Conservation (phyloP, 2,329 filamentous ascomycete genomes). For the Macroventuria anomochaeta region DNA sequence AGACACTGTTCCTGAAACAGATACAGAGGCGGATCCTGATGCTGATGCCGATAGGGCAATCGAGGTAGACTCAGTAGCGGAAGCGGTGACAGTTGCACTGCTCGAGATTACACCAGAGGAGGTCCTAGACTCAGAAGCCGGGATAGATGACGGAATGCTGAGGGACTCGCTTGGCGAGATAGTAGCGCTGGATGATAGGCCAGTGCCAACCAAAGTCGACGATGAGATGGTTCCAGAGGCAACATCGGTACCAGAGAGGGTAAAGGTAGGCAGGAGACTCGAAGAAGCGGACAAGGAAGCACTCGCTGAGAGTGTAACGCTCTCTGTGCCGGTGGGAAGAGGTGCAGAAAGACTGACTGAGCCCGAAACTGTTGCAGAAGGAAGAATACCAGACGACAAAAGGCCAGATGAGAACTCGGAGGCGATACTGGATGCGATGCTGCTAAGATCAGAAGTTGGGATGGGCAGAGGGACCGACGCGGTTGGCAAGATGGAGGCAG, state of each 20-base stretch:
- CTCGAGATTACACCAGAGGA: constrained; percentile 10
- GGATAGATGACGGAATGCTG: constrained; percentile 29
- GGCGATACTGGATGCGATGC: constrained; percentile 21
- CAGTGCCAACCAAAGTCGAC: constrained; percentile 8
- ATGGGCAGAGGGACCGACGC: constrained; percentile 24
- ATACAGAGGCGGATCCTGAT: not conserved
- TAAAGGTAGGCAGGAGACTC: constrained; percentile 19
- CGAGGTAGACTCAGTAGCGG: constrained; percentile 6
- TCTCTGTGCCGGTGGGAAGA: constrained; percentile 11
- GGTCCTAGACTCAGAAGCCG: constrained; percentile 26
- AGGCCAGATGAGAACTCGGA: constrained; percentile 18
- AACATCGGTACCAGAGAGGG: constrained; percentile 14
- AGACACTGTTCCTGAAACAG: constrained; percentile 1
- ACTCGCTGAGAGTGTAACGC: constrained; percentile 5
- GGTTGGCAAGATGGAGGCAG: constrained; percentile 19
- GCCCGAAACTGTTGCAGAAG: constrained; percentile 16
- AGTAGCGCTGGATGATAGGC: constrained; percentile 9
- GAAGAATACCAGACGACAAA: constrained; percentile 14
- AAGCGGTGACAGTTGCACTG: constrained; percentile 1
- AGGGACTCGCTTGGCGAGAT: constrained; percentile 15
- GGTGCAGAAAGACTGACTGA: constrained; percentile 6
- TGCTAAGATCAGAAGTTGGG: constrained; percentile 18
- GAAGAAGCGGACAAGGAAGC: constrained; percentile 17
- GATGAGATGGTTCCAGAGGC: constrained; percentile 13
- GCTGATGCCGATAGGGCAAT: not conserved